These are phyloP conservation scores for Sporothrix curviconia DNA, from an alignment of 2,329 filamentous ascomycete genomes.

Conservation along the genomic window DNA sequence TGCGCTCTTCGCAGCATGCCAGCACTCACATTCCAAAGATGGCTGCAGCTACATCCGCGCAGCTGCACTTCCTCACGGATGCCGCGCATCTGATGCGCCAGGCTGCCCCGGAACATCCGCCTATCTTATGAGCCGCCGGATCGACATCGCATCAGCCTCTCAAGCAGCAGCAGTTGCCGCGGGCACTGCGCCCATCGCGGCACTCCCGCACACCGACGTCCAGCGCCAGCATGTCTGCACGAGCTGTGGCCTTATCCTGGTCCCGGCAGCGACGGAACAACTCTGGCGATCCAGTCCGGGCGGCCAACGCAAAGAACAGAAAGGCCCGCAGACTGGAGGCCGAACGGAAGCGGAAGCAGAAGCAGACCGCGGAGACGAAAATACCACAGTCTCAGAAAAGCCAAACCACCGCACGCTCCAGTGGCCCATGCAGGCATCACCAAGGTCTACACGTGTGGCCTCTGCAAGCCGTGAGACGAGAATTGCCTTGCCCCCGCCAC, in stretches of 20 bases:
- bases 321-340: neutral
- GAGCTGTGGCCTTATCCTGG: conserved; percentile 55
- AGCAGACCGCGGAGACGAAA: neutral
- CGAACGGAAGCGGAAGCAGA: neutral
- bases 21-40: neutral
- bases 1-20: neutral
- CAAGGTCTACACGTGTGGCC: conserved; percentile 40
- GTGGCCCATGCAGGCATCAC: conserved; percentile 22
- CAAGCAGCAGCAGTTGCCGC: conserved; percentile 15
- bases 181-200: conserved; percentile 23
- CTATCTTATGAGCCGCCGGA: conserved; percentile 50
- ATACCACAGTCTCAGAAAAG: neutral
- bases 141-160: conserved; percentile 40
- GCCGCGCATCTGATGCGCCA: conserved; percentile 51
- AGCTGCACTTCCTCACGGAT: conserved; percentile 46
- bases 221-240: conserved; percentile 51
- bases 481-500: conserved; percentile 34
- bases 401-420: neutral
- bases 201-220: conserved; percentile 32
- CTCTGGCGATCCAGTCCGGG: conserved; percentile 31
- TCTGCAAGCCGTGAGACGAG: conserved; percentile 39
- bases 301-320: conserved; percentile 25
- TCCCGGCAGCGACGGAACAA: conserved; percentile 41
- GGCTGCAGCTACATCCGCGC: conserved; percentile 16
- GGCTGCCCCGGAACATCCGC: conserved; percentile 52